A percentile compares a stretch with the other conserved stretches of the same genome.
These are phyloP conservation scores for Manihot esculenta DNA, from an alignment of 441 rosid species.

Conservation along the genomic window DNA sequence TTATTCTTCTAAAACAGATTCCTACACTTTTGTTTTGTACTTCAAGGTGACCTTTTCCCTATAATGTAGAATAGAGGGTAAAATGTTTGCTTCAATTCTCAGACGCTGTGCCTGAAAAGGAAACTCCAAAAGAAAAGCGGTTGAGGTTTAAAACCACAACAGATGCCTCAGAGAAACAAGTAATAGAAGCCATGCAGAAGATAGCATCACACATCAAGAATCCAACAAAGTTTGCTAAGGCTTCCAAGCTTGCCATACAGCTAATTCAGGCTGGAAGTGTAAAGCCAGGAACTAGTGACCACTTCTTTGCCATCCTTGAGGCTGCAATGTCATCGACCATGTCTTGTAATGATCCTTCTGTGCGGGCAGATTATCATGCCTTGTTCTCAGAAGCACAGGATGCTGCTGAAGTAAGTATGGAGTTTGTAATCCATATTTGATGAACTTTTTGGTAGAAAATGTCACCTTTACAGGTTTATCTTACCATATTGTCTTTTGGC, in stretches of 20 bases:
- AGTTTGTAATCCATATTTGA: slow-evolving; percentile 10
- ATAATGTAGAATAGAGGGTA: slow-evolving; percentile 5
- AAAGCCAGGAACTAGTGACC: slow-evolving; percentile 67
- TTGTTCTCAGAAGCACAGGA: slow-evolving; percentile 82
- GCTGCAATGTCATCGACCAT: slow-evolving; percentile 72
- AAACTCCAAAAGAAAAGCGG: slow-evolving; percentile 44
- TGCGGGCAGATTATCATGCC: slow-evolving; percentile 67
- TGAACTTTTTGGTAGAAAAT: not conserved
- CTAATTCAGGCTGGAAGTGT: slow-evolving; percentile 87
- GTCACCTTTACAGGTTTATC: slow-evolving; percentile 21
- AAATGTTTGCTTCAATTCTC: slow-evolving; percentile 13
- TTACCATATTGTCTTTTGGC: slow-evolving; percentile 23
- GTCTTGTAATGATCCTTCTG: slow-evolving; percentile 67
- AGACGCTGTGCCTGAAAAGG: slow-evolving; percentile 36
- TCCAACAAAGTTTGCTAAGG: slow-evolving; percentile 72
- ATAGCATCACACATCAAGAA: slow-evolving; percentile 81
- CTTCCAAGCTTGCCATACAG: slow-evolving; percentile 84
- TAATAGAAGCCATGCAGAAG: slow-evolving; percentile 89
- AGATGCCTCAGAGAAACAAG: slow-evolving; percentile 79
- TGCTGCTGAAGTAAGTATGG: slow-evolving; percentile 58
- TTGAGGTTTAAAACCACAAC: slow-evolving; percentile 89
- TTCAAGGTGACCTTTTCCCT: slow-evolving; percentile 2
- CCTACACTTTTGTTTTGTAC: not conserved
- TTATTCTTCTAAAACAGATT: too few relatives aligned
- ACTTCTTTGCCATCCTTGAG: slow-evolving; percentile 75